phyloP scores from a whole-genome alignment of 139 green algal genomes.

The Coelastrella sp. region DNA sequence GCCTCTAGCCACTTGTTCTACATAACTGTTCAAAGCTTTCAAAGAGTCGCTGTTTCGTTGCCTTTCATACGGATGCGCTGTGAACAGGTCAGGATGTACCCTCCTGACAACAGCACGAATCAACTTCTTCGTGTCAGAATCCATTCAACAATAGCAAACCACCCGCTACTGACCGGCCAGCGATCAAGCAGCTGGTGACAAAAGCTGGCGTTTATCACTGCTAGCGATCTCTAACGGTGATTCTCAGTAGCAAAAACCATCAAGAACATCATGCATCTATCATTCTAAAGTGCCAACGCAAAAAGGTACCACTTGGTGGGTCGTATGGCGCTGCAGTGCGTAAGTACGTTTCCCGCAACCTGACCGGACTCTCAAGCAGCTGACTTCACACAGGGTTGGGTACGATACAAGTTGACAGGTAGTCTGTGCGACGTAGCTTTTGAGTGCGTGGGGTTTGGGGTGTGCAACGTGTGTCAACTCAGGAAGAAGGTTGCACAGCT shows the following conservation, averaged over 20 bases:
- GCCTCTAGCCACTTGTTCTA: slow-evolving; percentile 74
- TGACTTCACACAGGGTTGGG: too few species aligned
- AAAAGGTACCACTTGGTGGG: too few species aligned
- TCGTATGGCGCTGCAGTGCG: neutral
- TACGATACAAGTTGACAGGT: too few species aligned
- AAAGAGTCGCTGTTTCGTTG: slow-evolving; percentile 85
- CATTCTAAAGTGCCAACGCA: too few species aligned
- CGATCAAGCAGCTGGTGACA: neutral
- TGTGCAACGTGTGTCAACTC: too few species aligned
- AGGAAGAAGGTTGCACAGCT: too few species aligned
- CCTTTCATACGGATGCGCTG: slow-evolving; percentile 72
- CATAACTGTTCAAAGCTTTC: slow-evolving; percentile 87
- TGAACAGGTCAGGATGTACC: slow-evolving; percentile 91
- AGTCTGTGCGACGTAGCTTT: neutral
- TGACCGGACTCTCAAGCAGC: neutral
- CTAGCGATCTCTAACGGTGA: neutral
- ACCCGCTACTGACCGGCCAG: too few species aligned
- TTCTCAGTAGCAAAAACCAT: too few species aligned
- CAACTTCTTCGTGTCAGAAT: slow-evolving; percentile 54
- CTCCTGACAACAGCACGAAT: slow-evolving; percentile 74
- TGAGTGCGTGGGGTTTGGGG: neutral
- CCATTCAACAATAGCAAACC: slow-evolving; percentile 19
- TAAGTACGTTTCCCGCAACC: neutral
- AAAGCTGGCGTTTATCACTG: neutral
- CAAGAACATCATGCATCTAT: neutral